phyloP scores from a whole-genome alignment of 179 eudicot species.

The Vitellaria paradoxa region DNA sequence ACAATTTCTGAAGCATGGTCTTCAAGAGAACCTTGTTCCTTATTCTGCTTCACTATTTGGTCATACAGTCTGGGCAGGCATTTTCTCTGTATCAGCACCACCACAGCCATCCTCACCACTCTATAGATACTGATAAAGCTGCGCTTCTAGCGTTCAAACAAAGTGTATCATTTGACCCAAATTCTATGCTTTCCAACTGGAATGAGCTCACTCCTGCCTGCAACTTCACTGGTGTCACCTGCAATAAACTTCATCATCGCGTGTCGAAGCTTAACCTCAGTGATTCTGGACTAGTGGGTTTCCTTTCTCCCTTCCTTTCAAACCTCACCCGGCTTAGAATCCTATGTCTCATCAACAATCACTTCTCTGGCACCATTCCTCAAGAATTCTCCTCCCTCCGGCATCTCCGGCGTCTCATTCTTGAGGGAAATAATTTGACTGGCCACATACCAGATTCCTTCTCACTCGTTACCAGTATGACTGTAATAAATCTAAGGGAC shows the following conservation, averaged over 20 bases:
- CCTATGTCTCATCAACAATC: slow-evolving; percentile 22
- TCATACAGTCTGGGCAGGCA: slow-evolving; percentile 1
- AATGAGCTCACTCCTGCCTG: slow-evolving; percentile 30
- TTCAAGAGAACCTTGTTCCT: slow-evolving; percentile 14
- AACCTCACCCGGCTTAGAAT: slow-evolving; percentile 32
- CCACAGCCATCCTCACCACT: slow-evolving; percentile 15
- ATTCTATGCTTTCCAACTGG: slow-evolving; percentile 29
- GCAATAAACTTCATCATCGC: slow-evolving; percentile 21
- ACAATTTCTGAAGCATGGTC: slow-evolving; percentile 6
- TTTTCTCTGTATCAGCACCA: slow-evolving; percentile 8
- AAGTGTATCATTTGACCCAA: slow-evolving; percentile 21
- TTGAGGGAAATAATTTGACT: slow-evolving; percentile 22
- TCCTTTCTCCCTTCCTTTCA: slow-evolving; percentile 31
- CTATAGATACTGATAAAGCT: slow-evolving; percentile 28
- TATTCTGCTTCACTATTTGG: slow-evolving; percentile 11
- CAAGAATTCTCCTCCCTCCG: slow-evolving; percentile 27
- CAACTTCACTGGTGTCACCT: slow-evolving; percentile 31
- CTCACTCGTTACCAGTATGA: slow-evolving; percentile 21
- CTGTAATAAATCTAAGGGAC: slow-evolving; percentile 11
- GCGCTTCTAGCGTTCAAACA: slow-evolving; percentile 36
- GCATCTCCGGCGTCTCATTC: slow-evolving; percentile 20
- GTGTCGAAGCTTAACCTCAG: slow-evolving; percentile 23
- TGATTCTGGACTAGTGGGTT: slow-evolving; percentile 21
- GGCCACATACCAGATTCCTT: slow-evolving; percentile 35
- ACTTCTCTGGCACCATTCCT: slow-evolving; percentile 30